Percentiles rank a stretch among this genome's conserved stretches.
These are phyloP conservation scores for Penicillium olsonii DNA, from an alignment of 2,329 filamentous ascomycete genomes.

Conservation along the genomic window DNA sequence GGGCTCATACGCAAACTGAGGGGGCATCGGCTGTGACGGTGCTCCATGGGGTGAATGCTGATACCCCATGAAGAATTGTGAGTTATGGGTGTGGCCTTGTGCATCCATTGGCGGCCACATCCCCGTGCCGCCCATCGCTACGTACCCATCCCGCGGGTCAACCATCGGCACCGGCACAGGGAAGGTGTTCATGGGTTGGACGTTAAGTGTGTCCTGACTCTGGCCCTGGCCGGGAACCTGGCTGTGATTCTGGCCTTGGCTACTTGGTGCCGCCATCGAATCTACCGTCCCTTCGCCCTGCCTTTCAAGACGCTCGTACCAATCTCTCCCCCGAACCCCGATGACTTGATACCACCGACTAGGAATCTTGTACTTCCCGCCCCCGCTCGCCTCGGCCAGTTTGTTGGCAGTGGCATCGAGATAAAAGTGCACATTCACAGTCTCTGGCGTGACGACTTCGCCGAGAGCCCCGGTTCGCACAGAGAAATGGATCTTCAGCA, in stretches of 20 bases:
- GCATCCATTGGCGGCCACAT: conserved; percentile 27
- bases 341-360: conserved; percentile 36
- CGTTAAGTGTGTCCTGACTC: not conserved
- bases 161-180: conserved; percentile 17
- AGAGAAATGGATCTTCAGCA: conserved; percentile 39
- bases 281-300: conserved; percentile 11
- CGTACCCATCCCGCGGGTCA: conserved; percentile 26
- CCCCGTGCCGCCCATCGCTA: conserved; percentile 17
- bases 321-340: conserved; percentile 33
- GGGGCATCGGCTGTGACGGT: conserved; percentile 14
- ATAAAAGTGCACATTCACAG: conserved; percentile 34
- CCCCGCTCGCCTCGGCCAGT: conserved; percentile 36
- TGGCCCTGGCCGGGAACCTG: not conserved
- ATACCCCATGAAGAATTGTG: conserved; percentile 20
- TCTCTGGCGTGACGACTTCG: conserved; percentile 31
- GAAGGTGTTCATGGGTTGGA: conserved; percentile 16
- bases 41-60: conserved; percentile 20
- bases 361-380: conserved; percentile 36
- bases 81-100: conserved; percentile 11
- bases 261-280: conserved; percentile 12
- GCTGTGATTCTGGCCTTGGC: not conserved
- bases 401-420: conserved; percentile 32
- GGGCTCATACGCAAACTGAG: conserved; percentile 26
- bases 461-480: conserved; percentile 33
- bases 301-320: conserved; percentile 34